Percentiles rank a stretch among this genome's conserved stretches.
phyloP scores from a whole-genome alignment of 106 monocot species.

The Xerophyta viscosa region DNA sequence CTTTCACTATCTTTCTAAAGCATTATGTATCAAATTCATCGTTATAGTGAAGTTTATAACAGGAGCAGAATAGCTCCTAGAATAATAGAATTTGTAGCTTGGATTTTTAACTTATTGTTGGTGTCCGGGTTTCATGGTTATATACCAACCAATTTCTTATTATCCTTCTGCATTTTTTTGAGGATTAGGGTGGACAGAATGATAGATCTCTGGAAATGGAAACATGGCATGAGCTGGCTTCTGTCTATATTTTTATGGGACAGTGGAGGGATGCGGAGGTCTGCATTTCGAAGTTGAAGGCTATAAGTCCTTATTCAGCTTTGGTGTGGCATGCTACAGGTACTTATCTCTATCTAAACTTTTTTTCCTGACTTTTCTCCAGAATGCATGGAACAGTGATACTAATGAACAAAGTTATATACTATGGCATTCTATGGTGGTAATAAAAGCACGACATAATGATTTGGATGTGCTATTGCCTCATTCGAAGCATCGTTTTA shows the following conservation, averaged over 20 bases:
- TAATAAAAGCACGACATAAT: no score
- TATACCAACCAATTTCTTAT: no score
- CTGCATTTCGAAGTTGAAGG: conserved; percentile 63
- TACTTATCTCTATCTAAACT: conserved; percentile 6
- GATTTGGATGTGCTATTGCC: no score
- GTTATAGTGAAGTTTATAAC: no score
- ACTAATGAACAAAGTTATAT: background rate
- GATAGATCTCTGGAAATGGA: conserved; percentile 56
- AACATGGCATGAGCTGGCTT: conserved; percentile 80
- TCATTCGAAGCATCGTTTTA: no score
- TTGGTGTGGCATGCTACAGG: conserved; percentile 69
- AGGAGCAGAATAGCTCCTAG: no score
- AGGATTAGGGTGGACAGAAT: conserved; percentile 29
- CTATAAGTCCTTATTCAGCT: conserved; percentile 50
- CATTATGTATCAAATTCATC: no score
- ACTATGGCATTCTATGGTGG: background rate
- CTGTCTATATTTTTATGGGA: conserved; percentile 53
- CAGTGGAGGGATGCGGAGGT: conserved; percentile 74
- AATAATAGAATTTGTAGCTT: no score
- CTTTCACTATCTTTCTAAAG: background rate
- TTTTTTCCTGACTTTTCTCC: background rate
- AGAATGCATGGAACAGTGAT: background rate
- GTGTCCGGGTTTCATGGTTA: no score
- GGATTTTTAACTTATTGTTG: no score
- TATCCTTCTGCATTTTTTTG: no score